A percentile compares a stretch with the other conserved stretches of the same genome.
Conservation (phyloP, 306 rosid genomes). For the Vachellia pachyceras region DNA sequence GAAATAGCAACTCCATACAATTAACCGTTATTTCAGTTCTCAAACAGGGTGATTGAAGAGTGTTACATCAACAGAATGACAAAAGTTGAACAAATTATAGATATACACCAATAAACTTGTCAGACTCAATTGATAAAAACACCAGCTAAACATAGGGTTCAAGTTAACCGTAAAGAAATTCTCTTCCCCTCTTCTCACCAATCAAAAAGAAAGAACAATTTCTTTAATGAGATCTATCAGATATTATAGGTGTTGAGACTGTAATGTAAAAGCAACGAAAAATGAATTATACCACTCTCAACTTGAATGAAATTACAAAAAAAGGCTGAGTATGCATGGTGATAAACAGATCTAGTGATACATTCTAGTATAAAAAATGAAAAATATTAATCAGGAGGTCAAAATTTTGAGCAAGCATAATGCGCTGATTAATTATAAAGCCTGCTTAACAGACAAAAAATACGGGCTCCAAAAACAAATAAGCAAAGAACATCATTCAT, state of each 20-base stretch:
- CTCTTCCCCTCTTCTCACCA: slow-evolving; percentile 21
- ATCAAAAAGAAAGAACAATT: slow-evolving; percentile 14
- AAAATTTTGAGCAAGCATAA: slow-evolving; percentile 10
- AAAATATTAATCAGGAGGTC: slow-evolving; percentile 8
- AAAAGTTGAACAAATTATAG: slow-evolving; percentile 22
- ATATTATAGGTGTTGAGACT: background rate
- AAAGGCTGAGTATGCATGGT: slow-evolving; percentile 3
- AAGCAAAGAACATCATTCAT: slow-evolving; percentile 3
- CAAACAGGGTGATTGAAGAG: background rate
- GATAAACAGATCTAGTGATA: background rate
- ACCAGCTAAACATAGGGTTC: background rate
- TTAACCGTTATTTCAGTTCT: slow-evolving; percentile 21
- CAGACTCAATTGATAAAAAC: slow-evolving; percentile 5
- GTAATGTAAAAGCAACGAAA: slow-evolving; percentile 11
- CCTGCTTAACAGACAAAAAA: background rate
- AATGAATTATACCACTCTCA: background rate
- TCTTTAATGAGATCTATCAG: slow-evolving; percentile 15
- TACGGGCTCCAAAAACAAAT: background rate
- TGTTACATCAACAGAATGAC: slow-evolving; percentile 16
- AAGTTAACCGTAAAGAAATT: slow-evolving; percentile 13
- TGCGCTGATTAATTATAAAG: background rate
- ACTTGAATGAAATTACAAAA: slow-evolving; percentile 9
- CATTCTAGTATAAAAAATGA: slow-evolving; percentile 14
- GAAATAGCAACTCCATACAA: slow-evolving; percentile 20
- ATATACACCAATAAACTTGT: background rate